These are phyloP conservation scores for Nemophila menziesii DNA, from an alignment of 257 asterid genomes.

Conservation along the genomic window DNA sequence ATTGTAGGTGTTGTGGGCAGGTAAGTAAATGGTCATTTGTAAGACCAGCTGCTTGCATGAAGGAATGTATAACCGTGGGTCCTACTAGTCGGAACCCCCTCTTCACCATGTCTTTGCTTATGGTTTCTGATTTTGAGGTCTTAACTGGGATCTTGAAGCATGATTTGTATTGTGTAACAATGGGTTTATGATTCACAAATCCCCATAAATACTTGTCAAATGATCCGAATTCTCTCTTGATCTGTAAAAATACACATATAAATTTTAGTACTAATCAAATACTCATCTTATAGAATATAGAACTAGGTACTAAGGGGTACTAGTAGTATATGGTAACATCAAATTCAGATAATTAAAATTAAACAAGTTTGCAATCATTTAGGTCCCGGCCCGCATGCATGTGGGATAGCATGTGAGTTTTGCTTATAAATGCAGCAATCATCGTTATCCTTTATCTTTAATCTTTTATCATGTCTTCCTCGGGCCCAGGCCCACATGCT, in stretches of 20 bases:
- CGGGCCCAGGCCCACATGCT: not conserved
- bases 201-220: constrained; percentile 64
- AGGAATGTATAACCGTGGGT: constrained; percentile 67
- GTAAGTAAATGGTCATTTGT: constrained; percentile 69
- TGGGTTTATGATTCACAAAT: constrained; percentile 54
- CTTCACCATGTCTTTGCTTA: constrained; percentile 77
- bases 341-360: no score
- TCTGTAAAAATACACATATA: constrained; percentile 16
- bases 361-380: no score
- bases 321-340: no score
- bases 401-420: constrained; percentile 18
- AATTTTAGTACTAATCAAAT: no score
- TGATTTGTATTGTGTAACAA: constrained; percentile 43
- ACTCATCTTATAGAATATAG: no score
- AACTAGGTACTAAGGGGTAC: not conserved
- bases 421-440: constrained; percentile 3
- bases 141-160: constrained; percentile 68
- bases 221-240: constrained; percentile 41
- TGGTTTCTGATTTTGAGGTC: constrained; percentile 76
- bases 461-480: not conserved
- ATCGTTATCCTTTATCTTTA: not conserved
- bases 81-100: constrained; percentile 75
- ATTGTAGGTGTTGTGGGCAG: constrained; percentile 49
- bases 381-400: no score
- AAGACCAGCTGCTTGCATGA: constrained; percentile 88